A percentile compares a stretch with the other conserved stretches of the same genome.
These are phyloP conservation scores for Sextonia rubra DNA, from an alignment of 164 flowering plant genomes.

Conservation along the genomic window DNA sequence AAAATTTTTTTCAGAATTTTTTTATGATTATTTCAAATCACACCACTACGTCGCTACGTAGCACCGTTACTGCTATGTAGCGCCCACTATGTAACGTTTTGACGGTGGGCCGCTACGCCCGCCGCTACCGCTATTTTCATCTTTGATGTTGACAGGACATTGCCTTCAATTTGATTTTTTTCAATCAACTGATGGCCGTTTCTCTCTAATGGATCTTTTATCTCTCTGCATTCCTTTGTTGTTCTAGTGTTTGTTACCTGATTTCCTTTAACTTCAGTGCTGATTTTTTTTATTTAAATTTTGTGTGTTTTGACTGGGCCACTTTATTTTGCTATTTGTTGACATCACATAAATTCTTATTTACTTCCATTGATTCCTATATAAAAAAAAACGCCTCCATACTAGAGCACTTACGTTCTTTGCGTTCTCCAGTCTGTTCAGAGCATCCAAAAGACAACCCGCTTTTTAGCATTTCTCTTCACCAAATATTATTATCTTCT, in stretches of 20 bases:
- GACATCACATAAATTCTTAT: neutral
- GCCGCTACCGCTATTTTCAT: neutral
- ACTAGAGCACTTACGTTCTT: too few relatives aligned
- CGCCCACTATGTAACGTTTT: too few relatives aligned
- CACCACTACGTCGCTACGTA: too few relatives aligned
- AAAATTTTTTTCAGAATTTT: too few relatives aligned
- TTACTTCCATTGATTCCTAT: neutral
- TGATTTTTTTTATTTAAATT: neutral
- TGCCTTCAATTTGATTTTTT: neutral
- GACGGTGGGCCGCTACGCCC: too few relatives aligned
- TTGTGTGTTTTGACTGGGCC: neutral
- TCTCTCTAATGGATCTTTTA: neutral
- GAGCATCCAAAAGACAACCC: too few relatives aligned
- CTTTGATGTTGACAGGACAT: neutral
- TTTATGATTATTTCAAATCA: too few relatives aligned
- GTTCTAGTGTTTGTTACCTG: neutral
- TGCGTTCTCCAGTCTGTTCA: too few relatives aligned
- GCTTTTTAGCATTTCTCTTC: too few relatives aligned
- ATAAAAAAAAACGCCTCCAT: too few relatives aligned
- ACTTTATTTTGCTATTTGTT: neutral
- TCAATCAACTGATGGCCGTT: neutral
- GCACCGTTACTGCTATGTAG: too few relatives aligned
- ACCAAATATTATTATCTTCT: too few relatives aligned
- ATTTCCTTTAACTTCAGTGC: neutral
- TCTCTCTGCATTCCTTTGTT: neutral